Conservation (phyloP, 1,139 yeast genomes). For the Geotrichum histeridarum region DNA sequence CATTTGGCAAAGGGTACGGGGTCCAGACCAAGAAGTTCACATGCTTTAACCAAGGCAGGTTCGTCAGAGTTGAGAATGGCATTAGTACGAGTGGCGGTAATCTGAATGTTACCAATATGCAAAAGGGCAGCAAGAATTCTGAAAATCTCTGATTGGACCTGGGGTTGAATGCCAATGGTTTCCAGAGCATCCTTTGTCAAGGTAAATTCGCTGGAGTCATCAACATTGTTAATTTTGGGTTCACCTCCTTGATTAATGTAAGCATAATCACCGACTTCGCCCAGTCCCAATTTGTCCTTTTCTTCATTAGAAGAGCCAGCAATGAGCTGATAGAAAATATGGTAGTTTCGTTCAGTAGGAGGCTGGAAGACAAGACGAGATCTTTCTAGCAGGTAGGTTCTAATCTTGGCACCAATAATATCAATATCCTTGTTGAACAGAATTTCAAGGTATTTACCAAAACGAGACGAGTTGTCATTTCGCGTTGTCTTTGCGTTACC, state of each 20-base stretch:
- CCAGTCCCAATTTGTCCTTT: constrained; percentile 54
- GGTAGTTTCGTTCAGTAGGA: constrained; percentile 81
- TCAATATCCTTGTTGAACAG: constrained; percentile 67
- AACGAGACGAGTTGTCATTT: constrained; percentile 94
- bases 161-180: constrained; percentile 66
- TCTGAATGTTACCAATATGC: constrained; percentile 89
- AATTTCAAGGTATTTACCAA: constrained; percentile 92
- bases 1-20: constrained; percentile 75
- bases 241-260: constrained; percentile 91
- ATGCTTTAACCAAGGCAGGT: constrained; percentile 75
- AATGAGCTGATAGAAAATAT: constrained; percentile 86
- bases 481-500: constrained; percentile 99
- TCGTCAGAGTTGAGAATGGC: constrained; percentile 82
- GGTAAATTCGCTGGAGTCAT: constrained; percentile 71
- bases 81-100: constrained; percentile 79
- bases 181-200: constrained; percentile 70
- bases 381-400: constrained; percentile 88
- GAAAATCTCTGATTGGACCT: constrained; percentile 65
- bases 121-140: constrained; percentile 80
- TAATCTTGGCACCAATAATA: constrained; percentile 88
- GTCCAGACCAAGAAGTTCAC: constrained; percentile 80
- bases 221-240: constrained; percentile 69
- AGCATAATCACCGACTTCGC: constrained; percentile 57
- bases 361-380: constrained; percentile 95
- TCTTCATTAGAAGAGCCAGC: constrained; percentile 66